phyloP scores from a whole-genome alignment of 805 yeast genomes.

The Myxozyma lipomycoides region DNA sequence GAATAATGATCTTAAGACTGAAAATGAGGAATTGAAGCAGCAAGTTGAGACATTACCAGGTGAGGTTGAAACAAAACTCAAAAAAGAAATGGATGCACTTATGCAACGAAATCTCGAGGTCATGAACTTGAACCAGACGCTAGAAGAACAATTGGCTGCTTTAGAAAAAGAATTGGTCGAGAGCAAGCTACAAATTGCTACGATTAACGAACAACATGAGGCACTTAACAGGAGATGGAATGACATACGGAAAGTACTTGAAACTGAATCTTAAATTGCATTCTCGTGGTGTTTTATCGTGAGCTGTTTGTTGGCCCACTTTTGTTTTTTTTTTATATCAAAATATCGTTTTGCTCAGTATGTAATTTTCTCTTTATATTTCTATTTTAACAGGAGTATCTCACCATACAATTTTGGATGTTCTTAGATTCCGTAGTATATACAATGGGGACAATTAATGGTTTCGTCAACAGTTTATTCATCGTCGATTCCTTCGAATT shows the following conservation, averaged over 20 bases:
- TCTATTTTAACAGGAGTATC: background rate
- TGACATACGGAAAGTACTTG: conserved; percentile 35
- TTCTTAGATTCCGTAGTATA: too few relatives aligned
- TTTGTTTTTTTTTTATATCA: background rate
- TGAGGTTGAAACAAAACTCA: conserved; percentile 38
- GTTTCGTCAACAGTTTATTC: too few relatives aligned
- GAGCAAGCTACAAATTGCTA: conserved; percentile 32
- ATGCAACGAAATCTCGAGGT: conserved; percentile 62
- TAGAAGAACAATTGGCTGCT: conserved; percentile 51
- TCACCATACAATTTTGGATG: background rate
- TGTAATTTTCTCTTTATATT: background rate
- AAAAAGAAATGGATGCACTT: conserved; percentile 51
- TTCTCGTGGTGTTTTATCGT: too few relatives aligned
- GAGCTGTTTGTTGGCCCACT: too few relatives aligned
- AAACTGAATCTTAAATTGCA: conserved; percentile 1
- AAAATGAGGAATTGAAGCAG: conserved; percentile 47
- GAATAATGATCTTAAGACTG: conserved; percentile 54
- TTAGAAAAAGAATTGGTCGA: conserved; percentile 44
- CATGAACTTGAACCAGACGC: conserved; percentile 55
- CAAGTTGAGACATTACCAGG: conserved; percentile 23
- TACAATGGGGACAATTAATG: too few relatives aligned
- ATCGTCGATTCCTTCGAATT: conserved; percentile 29
- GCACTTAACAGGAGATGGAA: conserved; percentile 37
- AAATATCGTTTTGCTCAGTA: background rate
- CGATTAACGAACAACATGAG: conserved; percentile 32